Evolutionary conservation across 345 rosid genomes (phyloP), one percentile per base, ranked within the genome.

Genomic region (Hevea brasiliensis): DNA sequence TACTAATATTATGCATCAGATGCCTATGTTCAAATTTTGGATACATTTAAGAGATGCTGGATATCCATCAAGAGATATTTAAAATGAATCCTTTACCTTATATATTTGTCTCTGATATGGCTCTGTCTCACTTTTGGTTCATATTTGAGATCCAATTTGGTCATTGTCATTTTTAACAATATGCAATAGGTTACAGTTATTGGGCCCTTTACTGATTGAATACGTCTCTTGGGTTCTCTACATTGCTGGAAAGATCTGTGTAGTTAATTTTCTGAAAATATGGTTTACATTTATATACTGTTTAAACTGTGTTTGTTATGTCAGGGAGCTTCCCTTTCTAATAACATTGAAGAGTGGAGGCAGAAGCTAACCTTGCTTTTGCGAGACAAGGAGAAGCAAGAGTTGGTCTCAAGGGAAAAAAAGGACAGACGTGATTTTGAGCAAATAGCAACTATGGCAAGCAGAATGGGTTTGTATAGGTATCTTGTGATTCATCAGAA

Each of bases 401-500:
- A 94, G 78, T 66, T 90, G 74, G 69, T 94, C 40, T 90, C 95
- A 24, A 86, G 92, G 87, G 98, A 94, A 72, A 92, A 88, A 79
- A 94, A 87, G 76, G 97, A 88, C 81, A 80, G 93, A 79, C 81
- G 86, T 50, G 88, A 90, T 75, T 94, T 86, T 82, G 91, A 88
- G 70, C 86, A 89, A 84, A 81, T 94, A 72, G 81, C 93, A 13
- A 86, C 86, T 75, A 68, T 92, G 50, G 98, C 97, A 17, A 81
- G 86, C 54, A 83, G 76, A 74, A 68, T 94, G 78, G 98, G 98
- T 20, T 84, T 94, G 78, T 85, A 89, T 79, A 89, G 97, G 97
- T 92, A 85, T 75, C 35, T 59, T 66, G 17, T 61, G 17, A 45
- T 77, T 61, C 59, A 15, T 67, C 1, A 70, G 23, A 63, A 14